Evolutionary conservation across 495 filamentous ascomycete genomes (phyloP), one percentile per base, ranked within the genome.

Genomic region (Paragyromitra xinjiangensis): DNA sequence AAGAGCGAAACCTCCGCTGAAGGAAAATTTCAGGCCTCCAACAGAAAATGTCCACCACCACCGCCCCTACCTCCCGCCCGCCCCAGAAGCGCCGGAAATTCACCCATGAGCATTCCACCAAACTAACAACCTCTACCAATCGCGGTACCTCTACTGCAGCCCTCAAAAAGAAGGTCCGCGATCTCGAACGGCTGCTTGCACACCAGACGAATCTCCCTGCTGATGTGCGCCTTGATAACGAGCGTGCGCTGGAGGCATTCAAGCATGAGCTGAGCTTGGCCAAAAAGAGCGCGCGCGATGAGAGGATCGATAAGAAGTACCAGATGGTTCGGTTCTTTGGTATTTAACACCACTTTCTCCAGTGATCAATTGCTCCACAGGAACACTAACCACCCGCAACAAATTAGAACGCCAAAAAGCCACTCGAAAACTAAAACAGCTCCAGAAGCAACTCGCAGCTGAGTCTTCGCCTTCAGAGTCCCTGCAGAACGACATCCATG

Each of bases 321-420:
- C 95, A 97, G 82, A 97, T 95, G 89, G 92, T 98, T 29, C 87
- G 95, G 62, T 99, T 99, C 83, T 93, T 92, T 87, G 88, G 94
- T 92, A 83, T 64, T 87, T 81, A 29, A 22, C 12, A 16, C 12
- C 44, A 34, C 2, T 34, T 34, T 48, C 11, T 12, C 19, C n/a
- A 8, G 53, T 11, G 22, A 26, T 26, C 53, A 11, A 56, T 26
- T 56, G 12, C 53, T 26, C 11, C 19, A 56, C n/a, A n/a, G 19
- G 69, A 24, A 56, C 16, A 40, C 75, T 78, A 59, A 73, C 42
- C 14, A 11, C 19, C 37, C 9, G 22, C 24, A 22, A 29, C 14
- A 62, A 19, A 66, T 19, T 79, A 96, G 95, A 97, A 76, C 88
- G 93, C 42, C 92, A 97, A 84, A 96, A 95, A 81, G 94, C 94